Base-by-base conservation (phyloP, 495 filamentous ascomycete species). In the Sporormia fimetaria region DNA sequence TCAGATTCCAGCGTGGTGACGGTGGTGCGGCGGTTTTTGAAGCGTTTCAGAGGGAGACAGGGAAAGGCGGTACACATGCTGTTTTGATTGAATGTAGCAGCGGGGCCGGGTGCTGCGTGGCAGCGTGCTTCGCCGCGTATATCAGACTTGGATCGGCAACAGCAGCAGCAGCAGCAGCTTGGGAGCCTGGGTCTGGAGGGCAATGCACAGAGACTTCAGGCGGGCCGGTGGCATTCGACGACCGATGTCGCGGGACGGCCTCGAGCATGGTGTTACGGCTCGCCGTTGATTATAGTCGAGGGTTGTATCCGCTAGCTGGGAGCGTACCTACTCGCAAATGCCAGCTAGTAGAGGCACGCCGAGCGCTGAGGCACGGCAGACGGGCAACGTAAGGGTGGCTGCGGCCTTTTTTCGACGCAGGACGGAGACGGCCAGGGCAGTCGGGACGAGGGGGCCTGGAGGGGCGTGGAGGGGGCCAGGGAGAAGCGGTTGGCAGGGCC, bases 231-330 rank as follows among this genome's bases (percentile, higher is more conserved):
- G 39, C 33, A 47, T 38, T 47, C 32, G 46, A 26, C 39, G 40
- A 50, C 32, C 51, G 46, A 54, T 54, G 51, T 54, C 51, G 51
- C 51, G 51, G 51, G 51, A 25, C 37, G 46, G 37, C 26, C 34
- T 50, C 33, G 37, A 50, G 49, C 54, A 57, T 57, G 39, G 52
- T 57, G 43, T 45, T 57, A 57, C 54, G 42, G 49, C 33, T 40
- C 35, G n/a, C 27, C 10, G 29, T 30, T 38, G 24, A 47, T 47
- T 40, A 44, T 20, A 46, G 44, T 31, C 40, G 44, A 53, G 42
- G 54, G 54, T 57, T 48, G 51, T 51, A 57, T 57, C 44, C 49
- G 50, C 49, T 52, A 52, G 37, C 37, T n/a, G 28, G 20, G 36
- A 26, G 29, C 35, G 31, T 31, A 16, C 27, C 26, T 32, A 31